Base-by-base conservation (phyloP, 1,284 basidiomycete species). In the Uromyces viciae-fabae region DNA sequence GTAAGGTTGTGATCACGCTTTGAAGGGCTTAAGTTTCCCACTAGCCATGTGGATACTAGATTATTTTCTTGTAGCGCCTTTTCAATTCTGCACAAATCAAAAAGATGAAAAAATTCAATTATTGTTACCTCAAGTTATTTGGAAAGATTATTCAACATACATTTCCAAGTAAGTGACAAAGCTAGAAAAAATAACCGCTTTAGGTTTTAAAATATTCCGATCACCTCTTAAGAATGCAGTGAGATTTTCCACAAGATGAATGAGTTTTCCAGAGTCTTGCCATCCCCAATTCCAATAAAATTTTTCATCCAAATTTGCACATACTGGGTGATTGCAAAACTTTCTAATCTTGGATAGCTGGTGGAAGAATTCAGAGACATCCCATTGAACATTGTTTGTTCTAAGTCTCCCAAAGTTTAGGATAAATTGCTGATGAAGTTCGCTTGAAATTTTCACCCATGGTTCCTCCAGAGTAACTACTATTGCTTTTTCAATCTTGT, bases 71-170 rank as follows among this genome's bases (percentile, higher is more conserved):
- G 19, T 19, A 69, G 66, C 7, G 7, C 66, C 11, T 7, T 69
- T 46, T 69, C 38, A 69, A 69, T 69, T 69, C 66, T 69, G 42
- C 5, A n/a, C 36, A 38, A 11, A 66, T n/a, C 3, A n/a, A 33
- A n/a, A n/a, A n/a, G n/a, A n/a, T n/a, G n/a, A 42, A 8, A 38
- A 5, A 7, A 40, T 4, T 40, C 2, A 62, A 17, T 66, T 66
- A 17, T 19, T 42, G 33, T 66, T 19, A 66, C 15, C 38, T n/a
- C 11, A 66, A n/a, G n/a, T n/a, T n/a, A n/a, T n/a, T n/a, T n/a
- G n/a, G n/a, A 5, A n/a, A 40, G n/a, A 60, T 60, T 56, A 22
- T 56, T 28, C 4, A 9, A 66, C 62, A 38, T 38, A 66, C 62
- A 66, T 66, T 4, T 66, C 36, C 8, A 66, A 40, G n/a, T 17